Base-by-base conservation (phyloP, 192 early-diverging fungal genomes). In the Cladochytrium replicatum region DNA sequence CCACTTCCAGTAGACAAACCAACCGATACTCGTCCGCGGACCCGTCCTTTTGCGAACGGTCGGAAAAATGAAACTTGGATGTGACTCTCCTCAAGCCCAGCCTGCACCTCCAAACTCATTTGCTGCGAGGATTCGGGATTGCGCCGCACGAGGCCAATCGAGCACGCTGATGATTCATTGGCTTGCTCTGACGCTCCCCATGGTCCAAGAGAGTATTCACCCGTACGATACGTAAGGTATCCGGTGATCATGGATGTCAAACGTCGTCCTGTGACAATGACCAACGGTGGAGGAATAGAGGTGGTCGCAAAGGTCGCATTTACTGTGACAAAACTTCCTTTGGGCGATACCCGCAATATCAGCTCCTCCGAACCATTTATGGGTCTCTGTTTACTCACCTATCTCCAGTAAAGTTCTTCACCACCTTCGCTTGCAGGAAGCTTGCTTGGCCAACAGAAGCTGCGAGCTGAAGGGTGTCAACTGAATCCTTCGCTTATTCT, bases 161-260 rank as follows among this genome's bases (percentile, higher is more conserved):
- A 64, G 38, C 68, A 71, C 7, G 63, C 4, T 29, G 34, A 19
- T 1, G 27, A 32, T 37, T 6, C 29, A 54, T 3, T 58, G 27
- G 55, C 53, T 30, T 43, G 30, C 21, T 63, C 49, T 6, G 27
- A 31, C 2, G 32, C 63, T n/a, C 86, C 83, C 83, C 84, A 88
- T 2, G 59, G 56, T 6, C 77, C 77, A 29, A 89, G 59, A 3
- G 61, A 50, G 71, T 77, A 89, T 28, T 80, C 69, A 26, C 91
- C 91, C 2, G 89, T 85, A 43, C 75, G 75, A 38, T 79, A 85
- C 3, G 81, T 84, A 44, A 97, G 56, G 43, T 74, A 81, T 2
- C 81, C 89, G 6, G 81, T 85, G n/a, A 72, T 71, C 1, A 65
- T 60, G 6, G 51, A 46, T 13, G 77, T 75, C n/a, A 95, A 54